Base-by-base conservation (phyloP, 352 stramenopile species). In the Phytopythium chamaehyphon region DNA sequence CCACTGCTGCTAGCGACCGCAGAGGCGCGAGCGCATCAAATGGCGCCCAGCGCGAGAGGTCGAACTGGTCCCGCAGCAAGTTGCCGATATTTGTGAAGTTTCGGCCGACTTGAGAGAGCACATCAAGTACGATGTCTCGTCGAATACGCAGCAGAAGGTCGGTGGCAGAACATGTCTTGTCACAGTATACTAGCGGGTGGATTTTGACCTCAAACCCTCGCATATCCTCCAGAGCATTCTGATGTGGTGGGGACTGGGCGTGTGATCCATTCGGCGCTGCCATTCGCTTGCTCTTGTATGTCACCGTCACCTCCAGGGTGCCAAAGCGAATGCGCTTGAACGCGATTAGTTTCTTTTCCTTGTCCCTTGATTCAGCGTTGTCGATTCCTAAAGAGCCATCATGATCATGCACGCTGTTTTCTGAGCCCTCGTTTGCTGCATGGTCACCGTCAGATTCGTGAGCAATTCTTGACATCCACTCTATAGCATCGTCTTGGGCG, bases 11-110 rank as follows among this genome's bases (percentile, higher is more conserved):
- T 18, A 76, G 35, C 1, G 74, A 79, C 43, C 85, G 84, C 6
- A 90, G 57, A 3, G 81, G 81, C 2, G 81, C 81, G 6, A 91
- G 43, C 0, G 65, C 72, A 36, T 93, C 83, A 39, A 93, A 88
- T 0, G 66, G 56, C 1, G 70, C 77, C 83, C 76, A 90, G 6
- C 81, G 65, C 24, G 65, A 77, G 26, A 84, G 59, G 42, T 91
- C 83, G 28, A 92, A 84, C 16, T 90, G 78, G 51, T 92, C 83
- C 1, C 79, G 78, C 46, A 94, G 48, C 43, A 94, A 90, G 16
- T 84, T 88, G 6, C 74, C 79, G 19, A 94, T 87, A 66, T 92
- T 94, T 46, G 79, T 86, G 51, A 94, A 94, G 56, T 94, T 92
- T 16, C 83, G 76, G 1, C 83, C 83, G 3, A 92, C 83, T 55